A percentile compares a stretch with the other conserved stretches of the same genome.
Evolutionary conservation across 345 rosid genomes (phyloP).

Genomic region (Lenwebbia sp.): DNA sequence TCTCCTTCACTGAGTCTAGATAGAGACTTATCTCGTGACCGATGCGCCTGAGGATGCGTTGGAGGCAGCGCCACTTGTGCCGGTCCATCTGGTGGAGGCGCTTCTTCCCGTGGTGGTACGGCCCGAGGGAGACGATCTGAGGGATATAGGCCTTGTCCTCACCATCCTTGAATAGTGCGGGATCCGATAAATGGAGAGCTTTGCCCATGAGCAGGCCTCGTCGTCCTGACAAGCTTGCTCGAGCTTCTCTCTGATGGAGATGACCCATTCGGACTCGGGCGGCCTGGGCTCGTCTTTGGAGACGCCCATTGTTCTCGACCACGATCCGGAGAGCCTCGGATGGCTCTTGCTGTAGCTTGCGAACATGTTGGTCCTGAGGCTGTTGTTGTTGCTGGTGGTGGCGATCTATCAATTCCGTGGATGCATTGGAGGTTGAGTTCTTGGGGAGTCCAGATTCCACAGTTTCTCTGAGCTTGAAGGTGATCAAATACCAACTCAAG

Average conservation of each 20-base stretch:
- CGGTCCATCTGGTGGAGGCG: conserved; percentile 64
- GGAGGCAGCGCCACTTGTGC: conserved; percentile 79
- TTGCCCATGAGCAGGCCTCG: conserved; percentile 46
- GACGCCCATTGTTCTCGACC: conserved; percentile 5
- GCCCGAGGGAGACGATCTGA: conserved; percentile 72
- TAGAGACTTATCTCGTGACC: conserved; percentile 18
- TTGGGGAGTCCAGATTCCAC: conserved; percentile 22
- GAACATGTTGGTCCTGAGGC: too few relatives aligned
- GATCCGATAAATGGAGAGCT: conserved; percentile 40
- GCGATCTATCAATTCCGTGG: too few relatives aligned
- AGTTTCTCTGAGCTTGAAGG: conserved; percentile 48
- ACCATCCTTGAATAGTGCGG: conserved; percentile 51
- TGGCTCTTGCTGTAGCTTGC: neutral
- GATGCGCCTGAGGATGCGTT: conserved; percentile 7
- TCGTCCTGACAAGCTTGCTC: conserved; percentile 60
- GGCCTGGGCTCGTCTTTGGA: neutral
- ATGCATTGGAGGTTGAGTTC: too few relatives aligned
- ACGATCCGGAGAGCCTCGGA: conserved; percentile 11
- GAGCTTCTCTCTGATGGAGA: conserved; percentile 54
- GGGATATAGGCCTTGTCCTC: conserved; percentile 75
- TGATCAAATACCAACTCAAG: conserved; percentile 56
- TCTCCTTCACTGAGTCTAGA: conserved; percentile 50
- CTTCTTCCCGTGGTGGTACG: conserved; percentile 69
- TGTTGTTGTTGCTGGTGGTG: too few relatives aligned
- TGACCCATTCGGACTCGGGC: conserved; percentile 32